Base-by-base conservation (phyloP, 768 basidiomycete species). In the Cyclocybe aegerita region DNA sequence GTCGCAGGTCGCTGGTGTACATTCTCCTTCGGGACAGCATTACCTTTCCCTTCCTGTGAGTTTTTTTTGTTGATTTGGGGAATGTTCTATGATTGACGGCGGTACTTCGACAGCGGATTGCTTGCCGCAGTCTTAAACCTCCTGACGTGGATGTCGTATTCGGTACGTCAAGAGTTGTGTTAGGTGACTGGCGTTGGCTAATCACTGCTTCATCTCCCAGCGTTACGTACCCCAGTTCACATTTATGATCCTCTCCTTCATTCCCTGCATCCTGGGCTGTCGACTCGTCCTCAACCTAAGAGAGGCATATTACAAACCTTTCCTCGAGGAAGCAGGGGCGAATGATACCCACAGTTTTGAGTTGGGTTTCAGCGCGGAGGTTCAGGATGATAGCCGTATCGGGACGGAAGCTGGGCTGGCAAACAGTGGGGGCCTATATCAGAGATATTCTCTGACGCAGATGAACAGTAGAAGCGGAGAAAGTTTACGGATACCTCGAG, bases 21-120 rank as follows among this genome's bases (percentile, higher is more conserved):
- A 51, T 57, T 11, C 52, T 57, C 10, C 41, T 57, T 11, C 35
- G 56, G 15, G 56, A 57, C 33, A 57, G 56, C 12, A 57, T 57
- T 30, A 48, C 49, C 8, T 57, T 54, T 34, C 56, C 56, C 9
- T 50, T 53, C 40, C 29, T 57, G 56, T 57, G 42, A 16, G 56
- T 53, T 46, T 12, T 9, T 9, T 9, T 16, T 9, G 4, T 11
- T 16, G 5, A 2, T 39, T 29, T 29, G 29, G 4, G 11, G 11
- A 35, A 36, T 8, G 15, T 36, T 34, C 5, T 3, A 32, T n/a
- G n/a, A 8, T 12, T 48, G 5, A 23, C 5, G 23, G 23, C 23
- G 1, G 12, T 16, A 29, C n/a, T 29, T 32, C 43, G 34, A 23
- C 9, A 11, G 12, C 43, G 52, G 4, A 39, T 15, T 36, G 32